These are phyloP conservation scores for Coemansia sp. DNA, from an alignment of 371 early-diverging fungal species.

Conservation along the genomic window DNA sequence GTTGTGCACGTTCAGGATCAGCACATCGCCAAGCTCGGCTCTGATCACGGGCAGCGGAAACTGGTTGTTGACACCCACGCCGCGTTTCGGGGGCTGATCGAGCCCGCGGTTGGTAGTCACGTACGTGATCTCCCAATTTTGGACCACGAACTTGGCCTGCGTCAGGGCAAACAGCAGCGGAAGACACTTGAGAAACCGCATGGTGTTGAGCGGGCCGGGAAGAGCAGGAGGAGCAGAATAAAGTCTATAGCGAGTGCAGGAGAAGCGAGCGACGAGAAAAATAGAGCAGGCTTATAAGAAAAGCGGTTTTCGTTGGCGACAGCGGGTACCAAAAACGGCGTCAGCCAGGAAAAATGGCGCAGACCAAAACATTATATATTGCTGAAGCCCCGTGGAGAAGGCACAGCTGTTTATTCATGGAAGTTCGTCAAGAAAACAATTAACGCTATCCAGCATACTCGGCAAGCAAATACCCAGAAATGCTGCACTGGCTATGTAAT, in stretches of 20 bases:
- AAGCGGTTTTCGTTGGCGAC: neutral
- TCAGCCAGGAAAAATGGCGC: slow-evolving; percentile 1
- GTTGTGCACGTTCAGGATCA: slow-evolving; percentile 62
- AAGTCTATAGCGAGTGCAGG: neutral
- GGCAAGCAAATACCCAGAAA: neutral
- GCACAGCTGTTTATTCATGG: neutral
- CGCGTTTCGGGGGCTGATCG: slow-evolving; percentile 60
- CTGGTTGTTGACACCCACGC: slow-evolving; percentile 70
- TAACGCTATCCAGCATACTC: neutral
- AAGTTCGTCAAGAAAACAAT: neutral
- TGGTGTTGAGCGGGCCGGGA: neutral
- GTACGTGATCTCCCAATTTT: slow-evolving; percentile 73
- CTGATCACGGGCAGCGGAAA: slow-evolving; percentile 60
- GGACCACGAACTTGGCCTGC: slow-evolving; percentile 58
- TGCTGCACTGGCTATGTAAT: neutral
- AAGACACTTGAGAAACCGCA: slow-evolving; percentile 5
- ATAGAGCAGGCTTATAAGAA: neutral
- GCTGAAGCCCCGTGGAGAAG: neutral
- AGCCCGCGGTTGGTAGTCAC: slow-evolving; percentile 60
- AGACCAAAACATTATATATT: slow-evolving; percentile 1
- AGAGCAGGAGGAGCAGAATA: neutral
- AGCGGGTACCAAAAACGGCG: neutral
- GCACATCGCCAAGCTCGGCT: slow-evolving; percentile 50
- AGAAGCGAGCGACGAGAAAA: neutral
- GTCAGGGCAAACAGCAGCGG: slow-evolving; percentile 19